Conservation (phyloP, 2,329 filamentous ascomycete species). For the Sporothrix curviconia region DNA sequence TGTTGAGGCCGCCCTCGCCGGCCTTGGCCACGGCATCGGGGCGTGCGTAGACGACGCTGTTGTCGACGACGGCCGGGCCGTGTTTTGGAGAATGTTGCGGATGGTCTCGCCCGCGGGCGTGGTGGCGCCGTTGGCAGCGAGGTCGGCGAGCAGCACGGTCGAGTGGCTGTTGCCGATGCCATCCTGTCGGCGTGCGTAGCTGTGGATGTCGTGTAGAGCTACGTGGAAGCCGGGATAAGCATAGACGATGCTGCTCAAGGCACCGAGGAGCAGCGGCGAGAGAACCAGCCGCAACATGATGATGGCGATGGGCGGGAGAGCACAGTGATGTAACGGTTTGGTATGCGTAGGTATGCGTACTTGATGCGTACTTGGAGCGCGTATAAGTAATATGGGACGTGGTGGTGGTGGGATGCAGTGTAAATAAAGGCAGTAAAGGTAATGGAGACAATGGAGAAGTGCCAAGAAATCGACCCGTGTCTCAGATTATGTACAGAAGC, state of each 20-base stretch:
- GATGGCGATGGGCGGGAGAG: not conserved
- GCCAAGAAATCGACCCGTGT: no score
- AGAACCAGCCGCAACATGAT: not conserved
- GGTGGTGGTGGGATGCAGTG: not conserved
- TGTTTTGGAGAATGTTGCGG: slow-evolving; percentile 30
- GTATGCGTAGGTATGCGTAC: not conserved
- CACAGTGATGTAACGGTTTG: not conserved
- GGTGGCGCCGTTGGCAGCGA: slow-evolving; percentile 28
- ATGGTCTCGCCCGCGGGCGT: slow-evolving; percentile 32
- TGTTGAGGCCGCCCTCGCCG: slow-evolving; percentile 19
- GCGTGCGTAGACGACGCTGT: slow-evolving; percentile 21
- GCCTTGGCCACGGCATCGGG: slow-evolving; percentile 19
- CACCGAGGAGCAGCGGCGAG: not conserved
- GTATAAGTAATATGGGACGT: no score
- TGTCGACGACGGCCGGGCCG: slow-evolving; percentile 17
- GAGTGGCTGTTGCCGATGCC: not conserved
- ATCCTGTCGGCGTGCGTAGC: not conserved
- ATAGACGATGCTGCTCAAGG: not conserved
- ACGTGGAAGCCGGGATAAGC: slow-evolving; percentile 2
- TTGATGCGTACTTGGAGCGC: no score
- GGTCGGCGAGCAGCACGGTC: slow-evolving; percentile 31
- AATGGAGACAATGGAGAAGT: no score
- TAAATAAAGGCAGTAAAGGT: not conserved
- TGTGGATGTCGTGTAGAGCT: not conserved
- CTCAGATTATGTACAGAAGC: not conserved